phyloP scores from a whole-genome alignment of 768 basidiomycete species.

The Rhodotorula diobovata region DNA sequence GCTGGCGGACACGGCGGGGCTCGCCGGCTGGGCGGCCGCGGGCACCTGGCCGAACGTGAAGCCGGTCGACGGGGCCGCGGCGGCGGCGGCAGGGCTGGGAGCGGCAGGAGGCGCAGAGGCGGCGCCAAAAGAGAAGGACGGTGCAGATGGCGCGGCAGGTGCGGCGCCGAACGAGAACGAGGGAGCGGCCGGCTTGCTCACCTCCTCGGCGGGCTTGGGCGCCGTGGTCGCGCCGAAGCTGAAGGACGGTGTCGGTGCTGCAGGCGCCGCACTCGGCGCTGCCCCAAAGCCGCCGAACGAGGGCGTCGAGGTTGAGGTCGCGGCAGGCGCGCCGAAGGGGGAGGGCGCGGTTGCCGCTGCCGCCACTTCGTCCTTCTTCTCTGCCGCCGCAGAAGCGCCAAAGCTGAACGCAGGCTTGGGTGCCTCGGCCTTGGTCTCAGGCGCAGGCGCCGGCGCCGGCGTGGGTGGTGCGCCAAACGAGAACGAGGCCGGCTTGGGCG shows the following conservation, averaged over 20 bases:
- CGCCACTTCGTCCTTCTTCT: neutral
- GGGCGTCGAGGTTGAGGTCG: neutral
- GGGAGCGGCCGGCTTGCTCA: neutral
- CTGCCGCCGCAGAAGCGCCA: neutral
- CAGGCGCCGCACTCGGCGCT: no score
- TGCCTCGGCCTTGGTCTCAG: neutral
- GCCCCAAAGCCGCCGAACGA: neutral
- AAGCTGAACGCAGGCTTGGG: neutral
- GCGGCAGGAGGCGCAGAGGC: neutral
- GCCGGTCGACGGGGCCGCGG: neutral
- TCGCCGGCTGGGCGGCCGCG: neutral
- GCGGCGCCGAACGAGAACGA: conserved; percentile 1
- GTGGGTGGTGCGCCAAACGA: neutral
- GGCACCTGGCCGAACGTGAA: neutral
- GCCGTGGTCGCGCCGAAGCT: neutral
- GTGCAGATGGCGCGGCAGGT: neutral
- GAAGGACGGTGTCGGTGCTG: neutral
- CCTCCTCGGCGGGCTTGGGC: neutral
- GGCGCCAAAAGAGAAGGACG: neutral
- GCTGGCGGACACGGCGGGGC: neutral
- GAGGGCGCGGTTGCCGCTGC: neutral
- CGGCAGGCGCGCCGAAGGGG: neutral
- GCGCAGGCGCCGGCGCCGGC: neutral
- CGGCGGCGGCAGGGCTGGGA: neutral
- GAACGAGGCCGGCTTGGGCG: neutral